A percentile compares a stretch with the other conserved stretches of the same genome.
phyloP scores from a whole-genome alignment of 306 rosid genomes.

The Quercus aquifolioides region DNA sequence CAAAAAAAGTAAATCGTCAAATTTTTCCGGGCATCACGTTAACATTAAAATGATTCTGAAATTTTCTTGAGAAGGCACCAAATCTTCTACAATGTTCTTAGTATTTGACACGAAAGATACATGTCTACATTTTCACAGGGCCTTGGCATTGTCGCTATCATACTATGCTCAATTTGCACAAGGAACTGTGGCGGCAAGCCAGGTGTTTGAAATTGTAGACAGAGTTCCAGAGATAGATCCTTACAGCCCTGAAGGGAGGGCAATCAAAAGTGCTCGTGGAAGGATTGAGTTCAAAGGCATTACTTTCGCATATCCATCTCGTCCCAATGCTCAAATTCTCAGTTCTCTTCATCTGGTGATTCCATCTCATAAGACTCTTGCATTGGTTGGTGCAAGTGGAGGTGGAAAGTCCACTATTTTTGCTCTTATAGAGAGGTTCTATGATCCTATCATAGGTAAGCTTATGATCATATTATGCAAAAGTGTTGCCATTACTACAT shows the following conservation, averaged over 20 bases:
- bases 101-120: not conserved
- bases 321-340: slow-evolving; percentile 58
- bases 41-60: too few species aligned
- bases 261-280: slow-evolving; percentile 49
- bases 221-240: slow-evolving; percentile 87
- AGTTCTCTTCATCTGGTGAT: slow-evolving; percentile 56
- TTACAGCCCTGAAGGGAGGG: slow-evolving; percentile 56
- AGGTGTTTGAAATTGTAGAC: slow-evolving; percentile 70
- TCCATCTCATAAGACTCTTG: slow-evolving; percentile 68
- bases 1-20: too few species aligned
- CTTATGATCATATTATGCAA: not conserved
- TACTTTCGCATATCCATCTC: slow-evolving; percentile 73
- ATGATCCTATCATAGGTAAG: slow-evolving; percentile 71
- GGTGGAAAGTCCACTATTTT: slow-evolving; percentile 90
- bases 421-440: slow-evolving; percentile 87
- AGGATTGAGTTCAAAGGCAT: slow-evolving; percentile 71
- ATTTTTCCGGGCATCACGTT: too few species aligned
- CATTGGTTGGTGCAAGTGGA: slow-evolving; percentile 89
- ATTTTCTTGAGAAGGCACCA: too few species aligned
- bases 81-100: too few species aligned
- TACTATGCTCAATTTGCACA: slow-evolving; percentile 85
- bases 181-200: slow-evolving; percentile 86
- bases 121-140: slow-evolving; percentile 37
- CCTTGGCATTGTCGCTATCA: slow-evolving; percentile 80
- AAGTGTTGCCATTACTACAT: not conserved